These are phyloP conservation scores for Darksidea phi DNA, from an alignment of 495 filamentous ascomycete genomes.

Conservation along the genomic window DNA sequence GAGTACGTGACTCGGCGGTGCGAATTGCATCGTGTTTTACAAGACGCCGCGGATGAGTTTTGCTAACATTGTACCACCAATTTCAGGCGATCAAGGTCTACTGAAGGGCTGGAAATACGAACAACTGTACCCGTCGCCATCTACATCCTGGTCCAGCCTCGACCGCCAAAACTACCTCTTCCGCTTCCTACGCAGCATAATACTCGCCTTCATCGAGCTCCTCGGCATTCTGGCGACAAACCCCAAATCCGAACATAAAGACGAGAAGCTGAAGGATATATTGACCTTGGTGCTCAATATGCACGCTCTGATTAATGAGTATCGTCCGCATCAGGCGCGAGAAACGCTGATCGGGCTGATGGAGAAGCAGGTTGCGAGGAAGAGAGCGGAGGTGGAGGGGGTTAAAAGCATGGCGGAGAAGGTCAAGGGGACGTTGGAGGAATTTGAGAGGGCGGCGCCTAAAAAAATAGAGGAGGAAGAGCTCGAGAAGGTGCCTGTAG, in stretches of 20 bases:
- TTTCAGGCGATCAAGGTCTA: too few species aligned
- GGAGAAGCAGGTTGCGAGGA: conserved; percentile 78
- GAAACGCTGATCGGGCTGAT: conserved; percentile 88
- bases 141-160: conserved; percentile 48
- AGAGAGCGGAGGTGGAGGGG: conserved; percentile 72
- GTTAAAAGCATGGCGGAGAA: conserved; percentile 70
- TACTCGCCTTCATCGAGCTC: conserved; percentile 72
- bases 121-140: conserved; percentile 61
- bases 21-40: too few species aligned
- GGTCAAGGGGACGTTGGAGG: conserved; percentile 66
- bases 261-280: conserved; percentile 70
- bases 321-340: conserved; percentile 90
- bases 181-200: conserved; percentile 72
- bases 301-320: conserved; percentile 88
- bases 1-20: too few species aligned
- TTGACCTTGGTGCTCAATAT: conserved; percentile 80
- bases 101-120: conserved; percentile 68
- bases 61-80: too few species aligned
- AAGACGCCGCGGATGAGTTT: too few species aligned
- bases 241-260: conserved; percentile 7
- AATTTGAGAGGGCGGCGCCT: conserved; percentile 54
- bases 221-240: conserved; percentile 33
- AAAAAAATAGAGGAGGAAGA: neutral
- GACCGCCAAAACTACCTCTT: conserved; percentile 76
- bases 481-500: conserved; percentile 32